Percentiles rank a stretch among this genome's conserved stretches.
These are phyloP conservation scores for Backusella tarrabulga DNA, from an alignment of 192 early-diverging fungal genomes.

Conservation along the genomic window DNA sequence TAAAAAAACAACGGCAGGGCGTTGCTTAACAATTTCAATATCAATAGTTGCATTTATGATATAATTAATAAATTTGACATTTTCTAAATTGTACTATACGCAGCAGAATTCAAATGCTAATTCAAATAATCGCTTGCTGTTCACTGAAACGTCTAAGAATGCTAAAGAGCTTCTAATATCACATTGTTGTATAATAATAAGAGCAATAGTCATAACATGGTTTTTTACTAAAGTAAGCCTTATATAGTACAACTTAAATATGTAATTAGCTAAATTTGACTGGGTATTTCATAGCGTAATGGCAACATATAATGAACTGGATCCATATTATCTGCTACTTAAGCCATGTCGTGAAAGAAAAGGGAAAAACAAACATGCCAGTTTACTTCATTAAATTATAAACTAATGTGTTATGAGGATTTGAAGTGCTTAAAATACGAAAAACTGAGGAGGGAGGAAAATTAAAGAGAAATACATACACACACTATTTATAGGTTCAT, in stretches of 20 bases:
- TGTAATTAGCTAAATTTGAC: neutral
- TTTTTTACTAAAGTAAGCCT: neutral
- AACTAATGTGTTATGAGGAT: neutral
- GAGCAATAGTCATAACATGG: neutral
- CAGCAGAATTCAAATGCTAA: neutral
- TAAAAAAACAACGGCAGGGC: neutral
- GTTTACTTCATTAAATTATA: neutral
- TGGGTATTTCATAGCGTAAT: neutral
- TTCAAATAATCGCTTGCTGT: neutral
- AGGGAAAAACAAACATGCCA: neutral
- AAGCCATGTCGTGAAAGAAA: neutral
- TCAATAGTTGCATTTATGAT: neutral
- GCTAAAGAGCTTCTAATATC: neutral
- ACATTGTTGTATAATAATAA: neutral
- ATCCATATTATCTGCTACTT: too few species aligned
- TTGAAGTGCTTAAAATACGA: neutral
- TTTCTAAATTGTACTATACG: neutral
- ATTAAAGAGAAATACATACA: neutral
- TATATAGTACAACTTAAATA: neutral
- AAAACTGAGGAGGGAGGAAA: neutral
- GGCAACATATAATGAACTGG: neutral
- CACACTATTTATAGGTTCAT: neutral
- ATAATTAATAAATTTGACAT: neutral
- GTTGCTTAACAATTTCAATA: neutral
- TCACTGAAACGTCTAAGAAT: neutral